Evolutionary conservation across 1,284 basidiomycete species (phyloP).

Genomic region (Singerocomus rubriflavus): DNA sequence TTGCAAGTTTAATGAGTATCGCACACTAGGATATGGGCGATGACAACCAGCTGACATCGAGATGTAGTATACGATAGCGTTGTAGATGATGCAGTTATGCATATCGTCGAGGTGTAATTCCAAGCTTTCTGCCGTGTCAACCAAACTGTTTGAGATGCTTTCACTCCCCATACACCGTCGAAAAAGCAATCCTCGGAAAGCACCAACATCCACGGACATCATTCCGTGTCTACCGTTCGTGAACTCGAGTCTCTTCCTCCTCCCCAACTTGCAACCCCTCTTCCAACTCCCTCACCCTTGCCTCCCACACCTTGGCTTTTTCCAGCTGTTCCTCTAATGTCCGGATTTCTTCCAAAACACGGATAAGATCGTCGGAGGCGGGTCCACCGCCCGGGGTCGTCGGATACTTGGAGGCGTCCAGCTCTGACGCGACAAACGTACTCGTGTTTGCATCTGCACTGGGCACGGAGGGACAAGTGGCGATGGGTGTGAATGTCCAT

Average conservation of each 20-base stretch:
- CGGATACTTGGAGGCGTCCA: constrained; percentile 38
- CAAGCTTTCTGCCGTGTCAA: background rate
- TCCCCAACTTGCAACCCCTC: constrained; percentile 21
- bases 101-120: background rate
- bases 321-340: constrained; percentile 62
- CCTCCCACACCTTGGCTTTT: constrained; percentile 68
- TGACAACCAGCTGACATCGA: background rate
- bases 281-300: constrained; percentile 24
- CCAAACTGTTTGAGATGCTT: too few relatives aligned
- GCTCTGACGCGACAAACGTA: constrained; percentile 32
- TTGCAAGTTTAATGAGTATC: constrained; percentile 66
- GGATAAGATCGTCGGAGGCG: constrained; percentile 21
- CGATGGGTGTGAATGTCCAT: constrained; percentile 60
- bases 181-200: background rate
- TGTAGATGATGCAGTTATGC: background rate
- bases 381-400: constrained; percentile 63
- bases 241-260: background rate
- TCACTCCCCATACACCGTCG: too few relatives aligned
- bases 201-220: too few relatives aligned
- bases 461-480: background rate
- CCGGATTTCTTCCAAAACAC: constrained; percentile 53
- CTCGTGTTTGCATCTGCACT: background rate
- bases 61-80: background rate
- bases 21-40: constrained; percentile 30
- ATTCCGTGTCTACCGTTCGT: background rate